phyloP scores from a whole-genome alignment of 345 rosid species.

The Noccaea caerulescens region DNA sequence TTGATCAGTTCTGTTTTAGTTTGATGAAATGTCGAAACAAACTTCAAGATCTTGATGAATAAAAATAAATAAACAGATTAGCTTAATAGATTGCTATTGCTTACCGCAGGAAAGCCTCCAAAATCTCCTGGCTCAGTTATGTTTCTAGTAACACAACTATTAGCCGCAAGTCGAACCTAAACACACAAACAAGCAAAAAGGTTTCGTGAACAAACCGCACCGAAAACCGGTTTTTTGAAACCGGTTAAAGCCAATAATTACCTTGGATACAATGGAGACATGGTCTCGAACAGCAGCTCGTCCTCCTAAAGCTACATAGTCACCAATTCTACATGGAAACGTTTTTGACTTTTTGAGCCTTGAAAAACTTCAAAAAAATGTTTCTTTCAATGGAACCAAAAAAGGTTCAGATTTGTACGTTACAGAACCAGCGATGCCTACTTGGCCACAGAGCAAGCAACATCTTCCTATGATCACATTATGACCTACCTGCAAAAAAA shows the following conservation, averaged over 20 bases:
- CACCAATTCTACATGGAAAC: constrained; percentile 58
- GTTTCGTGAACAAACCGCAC: background rate
- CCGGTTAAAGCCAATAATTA: constrained; percentile 33
- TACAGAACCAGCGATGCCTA: constrained; percentile 84
- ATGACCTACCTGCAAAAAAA: constrained; percentile 67
- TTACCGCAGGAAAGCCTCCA: no score
- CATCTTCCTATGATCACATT: constrained; percentile 72
- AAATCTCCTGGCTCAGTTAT: no score
- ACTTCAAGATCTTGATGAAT: no score
- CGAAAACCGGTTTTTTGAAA: background rate
- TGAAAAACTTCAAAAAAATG: constrained; percentile 10
- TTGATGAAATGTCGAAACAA: no score
- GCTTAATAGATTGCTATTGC: no score
- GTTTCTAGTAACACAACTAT: constrained; percentile 1
- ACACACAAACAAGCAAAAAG: background rate
- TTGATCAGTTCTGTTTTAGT: background rate
- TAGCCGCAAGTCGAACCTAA: constrained; percentile 79
- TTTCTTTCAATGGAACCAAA: constrained; percentile 38
- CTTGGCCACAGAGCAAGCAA: constrained; percentile 91
- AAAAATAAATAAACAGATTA: no score
- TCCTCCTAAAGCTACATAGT: constrained; percentile 68
- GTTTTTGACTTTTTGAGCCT: constrained; percentile 28
- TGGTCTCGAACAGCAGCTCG: constrained; percentile 76
- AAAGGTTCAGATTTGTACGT: constrained; percentile 34
- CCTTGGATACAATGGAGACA: constrained; percentile 71